Evolutionary conservation across 139 green algal species (phyloP), one percentile per base, ranked within the genome.

Genomic region (Deuterostichococcus epilithicus): DNA sequence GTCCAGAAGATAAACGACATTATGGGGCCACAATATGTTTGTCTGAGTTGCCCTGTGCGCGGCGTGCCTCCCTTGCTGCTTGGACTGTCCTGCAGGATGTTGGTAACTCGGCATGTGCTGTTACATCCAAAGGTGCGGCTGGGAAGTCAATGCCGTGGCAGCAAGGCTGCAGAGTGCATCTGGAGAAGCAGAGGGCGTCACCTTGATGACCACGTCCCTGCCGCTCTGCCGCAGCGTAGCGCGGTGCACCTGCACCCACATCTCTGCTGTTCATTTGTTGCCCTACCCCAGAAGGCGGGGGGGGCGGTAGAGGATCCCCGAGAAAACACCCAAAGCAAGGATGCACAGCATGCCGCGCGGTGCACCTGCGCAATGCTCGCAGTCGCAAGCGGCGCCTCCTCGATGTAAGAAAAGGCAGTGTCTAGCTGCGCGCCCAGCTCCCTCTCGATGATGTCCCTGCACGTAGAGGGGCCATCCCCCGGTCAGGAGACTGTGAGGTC

Each of bases 131-230:
- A n/a, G n/a, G n/a, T n/a, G n/a, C n/a, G n/a, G n/a, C n/a, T n/a
- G n/a, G n/a, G n/a, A n/a, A n/a, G n/a, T n/a, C n/a, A n/a, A n/a
- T n/a, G n/a, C n/a, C n/a, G n/a, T n/a, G n/a, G n/a, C n/a, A n/a
- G n/a, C n/a, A n/a, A 52, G 42, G 42, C 42, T 52, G 42, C 42
- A 8, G n/a, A n/a, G n/a, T 58, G 13, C 15, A 52, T 26, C 20
- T 75, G 35, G 15, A 30, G 30, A 28, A 25, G 20, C 18, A 23
- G 20, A 23, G 28, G 13, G 70, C 22, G 15, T 75, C 45, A 68
- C 84, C 81, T 96, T 96, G 74, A 96, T 87, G 1, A 95, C 91
- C 5, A 97, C 92, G 25, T 97, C 86, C 86, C 94, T 93, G 70
- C 81, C 77, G 77, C 82, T 92, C 37, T 82, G 83, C 32, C 83